Evolutionary conservation across 345 rosid species (phyloP).

Genomic region (Populus davidiana): DNA sequence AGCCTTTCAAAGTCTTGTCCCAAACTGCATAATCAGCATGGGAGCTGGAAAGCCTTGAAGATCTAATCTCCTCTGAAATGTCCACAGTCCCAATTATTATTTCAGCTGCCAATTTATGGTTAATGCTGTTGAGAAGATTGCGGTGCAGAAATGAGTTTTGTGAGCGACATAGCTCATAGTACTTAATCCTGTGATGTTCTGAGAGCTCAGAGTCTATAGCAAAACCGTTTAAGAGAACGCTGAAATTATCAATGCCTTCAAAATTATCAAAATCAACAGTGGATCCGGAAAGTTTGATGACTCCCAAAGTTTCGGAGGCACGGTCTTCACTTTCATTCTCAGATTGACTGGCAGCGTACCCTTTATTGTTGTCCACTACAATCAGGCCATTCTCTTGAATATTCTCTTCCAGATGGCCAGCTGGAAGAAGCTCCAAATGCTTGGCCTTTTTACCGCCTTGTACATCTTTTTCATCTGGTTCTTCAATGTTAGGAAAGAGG

Average conservation of each 20-base stretch:
- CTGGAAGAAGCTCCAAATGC: constrained; percentile 9
- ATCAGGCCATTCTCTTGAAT: constrained; percentile 16
- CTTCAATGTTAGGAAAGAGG: background rate
- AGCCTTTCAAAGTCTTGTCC: constrained; percentile 50
- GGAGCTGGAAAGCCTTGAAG: constrained; percentile 30
- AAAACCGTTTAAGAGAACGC: constrained; percentile 25
- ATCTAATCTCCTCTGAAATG: constrained; percentile 44
- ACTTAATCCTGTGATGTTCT: constrained; percentile 26
- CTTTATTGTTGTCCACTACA: constrained; percentile 6
- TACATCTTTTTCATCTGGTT: constrained; percentile 1
- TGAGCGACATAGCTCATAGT: constrained; percentile 44
- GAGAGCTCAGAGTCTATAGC: constrained; percentile 38
- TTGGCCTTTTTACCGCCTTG: constrained; percentile 4
- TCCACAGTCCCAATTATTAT: constrained; percentile 46
- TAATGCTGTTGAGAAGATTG: constrained; percentile 40
- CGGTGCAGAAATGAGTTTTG: constrained; percentile 40
- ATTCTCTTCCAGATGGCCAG: constrained; percentile 13
- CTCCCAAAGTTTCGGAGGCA: constrained; percentile 9
- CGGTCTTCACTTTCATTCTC: constrained; percentile 9
- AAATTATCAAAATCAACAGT: constrained; percentile 19
- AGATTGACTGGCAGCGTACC: constrained; percentile 1
- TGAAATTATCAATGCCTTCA: constrained; percentile 31
- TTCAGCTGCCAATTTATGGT: constrained; percentile 42
- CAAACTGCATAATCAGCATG: constrained; percentile 35
- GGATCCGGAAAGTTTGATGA: constrained; percentile 17